These are phyloP conservation scores for Fusarium fujikuroi DNA, from an alignment of 2,329 filamentous ascomycete genomes.

Conservation along the genomic window DNA sequence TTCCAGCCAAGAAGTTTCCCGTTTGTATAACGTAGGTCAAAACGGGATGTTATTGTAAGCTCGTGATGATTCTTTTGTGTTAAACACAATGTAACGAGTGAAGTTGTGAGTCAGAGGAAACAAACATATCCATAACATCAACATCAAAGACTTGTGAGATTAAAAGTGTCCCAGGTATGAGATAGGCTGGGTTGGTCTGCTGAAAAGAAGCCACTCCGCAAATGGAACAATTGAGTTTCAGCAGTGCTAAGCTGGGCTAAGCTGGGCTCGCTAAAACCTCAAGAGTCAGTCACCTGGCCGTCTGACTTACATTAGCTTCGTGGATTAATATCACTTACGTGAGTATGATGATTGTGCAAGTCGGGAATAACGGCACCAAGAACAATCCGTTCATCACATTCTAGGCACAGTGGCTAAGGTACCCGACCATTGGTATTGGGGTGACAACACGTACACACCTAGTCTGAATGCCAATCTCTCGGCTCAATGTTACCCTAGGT, in stretches of 20 bases:
- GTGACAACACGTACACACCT: background rate
- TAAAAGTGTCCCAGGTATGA: background rate
- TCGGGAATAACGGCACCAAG: slow-evolving; percentile 16
- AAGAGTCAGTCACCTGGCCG: slow-evolving; percentile 1
- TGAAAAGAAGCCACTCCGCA: background rate
- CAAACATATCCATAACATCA: background rate
- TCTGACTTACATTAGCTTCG: slow-evolving; percentile 24
- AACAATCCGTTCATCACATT: background rate
- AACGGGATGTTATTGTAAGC: background rate
- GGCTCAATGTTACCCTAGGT: background rate
- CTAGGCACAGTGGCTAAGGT: slow-evolving; percentile 12
- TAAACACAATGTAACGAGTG: background rate
- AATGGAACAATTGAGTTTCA: background rate
- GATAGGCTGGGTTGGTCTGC: background rate
- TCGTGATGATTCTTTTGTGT: background rate
- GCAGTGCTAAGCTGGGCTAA: background rate
- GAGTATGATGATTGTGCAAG: slow-evolving; percentile 1
- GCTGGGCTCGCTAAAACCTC: background rate
- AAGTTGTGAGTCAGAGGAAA: background rate
- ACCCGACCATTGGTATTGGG: slow-evolving; percentile 6
- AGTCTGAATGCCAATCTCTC: background rate
- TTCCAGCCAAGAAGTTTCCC: background rate
- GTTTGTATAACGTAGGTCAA: background rate
- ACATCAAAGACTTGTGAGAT: background rate
- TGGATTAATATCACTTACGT: slow-evolving; percentile 2